Evolutionary conservation across 2,329 filamentous ascomycete genomes (phyloP).

Genomic region (Leptodontidium sp.): DNA sequence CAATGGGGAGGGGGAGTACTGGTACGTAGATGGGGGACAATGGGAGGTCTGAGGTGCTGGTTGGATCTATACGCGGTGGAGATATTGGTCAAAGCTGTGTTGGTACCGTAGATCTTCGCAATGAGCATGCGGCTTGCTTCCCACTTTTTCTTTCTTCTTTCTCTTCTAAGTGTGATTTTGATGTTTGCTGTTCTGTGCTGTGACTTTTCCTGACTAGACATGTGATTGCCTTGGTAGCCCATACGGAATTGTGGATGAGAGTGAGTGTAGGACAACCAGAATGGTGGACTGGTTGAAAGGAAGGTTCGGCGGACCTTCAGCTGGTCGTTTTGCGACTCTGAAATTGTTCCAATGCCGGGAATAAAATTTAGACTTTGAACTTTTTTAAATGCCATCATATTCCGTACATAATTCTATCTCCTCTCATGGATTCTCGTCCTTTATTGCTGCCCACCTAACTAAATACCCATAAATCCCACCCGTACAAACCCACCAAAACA

Average conservation of each 20-base stretch:
- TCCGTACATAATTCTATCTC: not conserved
- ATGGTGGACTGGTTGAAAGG: too few species aligned
- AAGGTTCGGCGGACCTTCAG: too few species aligned
- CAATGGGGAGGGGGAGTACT: not conserved
- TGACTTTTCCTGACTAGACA: not conserved
- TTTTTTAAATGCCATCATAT: too few species aligned
- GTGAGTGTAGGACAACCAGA: too few species aligned
- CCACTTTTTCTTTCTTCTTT: constrained; percentile 11
- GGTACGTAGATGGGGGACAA: not conserved
- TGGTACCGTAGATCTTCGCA: constrained; percentile 19
- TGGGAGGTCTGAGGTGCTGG: constrained; percentile 39
- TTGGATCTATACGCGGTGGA: constrained; percentile 13
- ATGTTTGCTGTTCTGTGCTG: not conserved
- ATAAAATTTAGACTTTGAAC: too few species aligned
- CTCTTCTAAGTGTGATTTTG: not conserved
- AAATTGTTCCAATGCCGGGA: too few species aligned
- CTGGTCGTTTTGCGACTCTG: too few species aligned
- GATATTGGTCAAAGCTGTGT: not conserved
- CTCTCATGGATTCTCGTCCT: not conserved
- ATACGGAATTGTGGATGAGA: too few species aligned
- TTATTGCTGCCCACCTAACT: not conserved
- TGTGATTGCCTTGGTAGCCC: too few species aligned
- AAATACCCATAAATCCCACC: not conserved
- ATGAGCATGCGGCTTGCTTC: constrained; percentile 21
- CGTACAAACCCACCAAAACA: not conserved